Evolutionary conservation across 768 basidiomycete genomes (phyloP), one percentile per base, ranked within the genome.

Genomic region (Crucibulum laeve): DNA sequence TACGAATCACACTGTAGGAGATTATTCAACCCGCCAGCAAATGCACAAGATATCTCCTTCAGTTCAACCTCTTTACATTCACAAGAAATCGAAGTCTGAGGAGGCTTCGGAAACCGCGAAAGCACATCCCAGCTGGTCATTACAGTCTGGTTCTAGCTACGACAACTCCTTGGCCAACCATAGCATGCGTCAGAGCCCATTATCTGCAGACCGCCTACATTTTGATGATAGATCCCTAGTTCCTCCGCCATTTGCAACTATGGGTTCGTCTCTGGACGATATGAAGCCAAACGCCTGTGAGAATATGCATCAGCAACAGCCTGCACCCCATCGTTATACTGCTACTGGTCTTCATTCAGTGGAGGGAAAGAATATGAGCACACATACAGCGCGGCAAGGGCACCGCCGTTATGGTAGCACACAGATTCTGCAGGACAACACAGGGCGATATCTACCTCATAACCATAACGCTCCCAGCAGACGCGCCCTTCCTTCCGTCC

Each of bases 241-340:
- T 17, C 71, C 74, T 2, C 73, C 75, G 0, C 65, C 69, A 5
- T 74, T 73, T 60, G 59, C 18, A 30, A n/a, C 28, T 30, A n/a
- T 30, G n/a, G 28, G 28, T 8, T n/a, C 28, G 8, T n/a, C 28
- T 30, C 53, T 62, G 0, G 67, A 71, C 45, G 73, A 70, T 1
- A 63, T 61, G 0, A 55, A 19, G 6, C 6, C 35, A 6, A 19
- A 37, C 21, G 35, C 35, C 6, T 8, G 35, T 17, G 8, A 37
- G 6, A 32, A 35, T n/a, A 22, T 42, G 36, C 38, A 37, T 5
- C 40, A 22, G n/a, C n/a, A n/a, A n/a, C n/a, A n/a, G n/a, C n/a
- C n/a, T n/a, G n/a, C n/a, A n/a, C n/a, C n/a, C n/a, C n/a, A n/a
- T n/a, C n/a, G n/a, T n/a, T n/a, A n/a, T n/a, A n/a, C n/a, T n/a